Conservation (phyloP, 176 grass and related monocot genomes). For the Cenchrus americanus region DNA sequence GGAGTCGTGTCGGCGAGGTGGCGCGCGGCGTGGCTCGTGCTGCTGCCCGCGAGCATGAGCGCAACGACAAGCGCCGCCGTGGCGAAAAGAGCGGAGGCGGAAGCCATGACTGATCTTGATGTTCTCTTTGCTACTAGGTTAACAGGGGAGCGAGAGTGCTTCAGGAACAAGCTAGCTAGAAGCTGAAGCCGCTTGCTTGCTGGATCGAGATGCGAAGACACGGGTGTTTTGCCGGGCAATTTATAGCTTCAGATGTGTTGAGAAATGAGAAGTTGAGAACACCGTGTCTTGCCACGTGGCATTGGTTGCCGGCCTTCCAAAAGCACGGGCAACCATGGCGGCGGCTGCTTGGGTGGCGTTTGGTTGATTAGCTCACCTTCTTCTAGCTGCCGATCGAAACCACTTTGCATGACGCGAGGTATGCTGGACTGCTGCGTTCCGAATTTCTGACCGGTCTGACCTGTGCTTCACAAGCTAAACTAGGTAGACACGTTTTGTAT, state of each 20-base stretch:
- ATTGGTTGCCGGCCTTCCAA: conserved; percentile 28
- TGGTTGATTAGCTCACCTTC: conserved; percentile 38
- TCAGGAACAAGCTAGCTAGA: background rate
- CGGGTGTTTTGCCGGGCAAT: background rate
- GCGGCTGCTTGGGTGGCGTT: background rate
- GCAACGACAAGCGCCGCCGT: conserved; percentile 3
- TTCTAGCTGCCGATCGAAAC: background rate
- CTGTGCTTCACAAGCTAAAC: background rate
- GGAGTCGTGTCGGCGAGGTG: conserved; percentile 37
- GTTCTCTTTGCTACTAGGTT: background rate
- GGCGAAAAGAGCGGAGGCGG: background rate
- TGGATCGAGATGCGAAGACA: background rate
- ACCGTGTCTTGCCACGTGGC: background rate
- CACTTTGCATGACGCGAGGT: background rate
- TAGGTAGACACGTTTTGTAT: background rate
- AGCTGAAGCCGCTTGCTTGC: background rate
- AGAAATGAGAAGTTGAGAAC: background rate
- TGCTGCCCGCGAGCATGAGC: conserved; percentile 11
- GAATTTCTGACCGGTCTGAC: background rate
- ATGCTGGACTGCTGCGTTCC: background rate
- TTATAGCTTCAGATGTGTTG: conserved; percentile 20
- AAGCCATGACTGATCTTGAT: conserved; percentile 19
- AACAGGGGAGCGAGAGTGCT: background rate
- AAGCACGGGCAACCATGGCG: background rate
- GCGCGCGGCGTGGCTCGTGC: background rate